A percentile compares a stretch with the other conserved stretches of the same genome.
Evolutionary conservation across 345 rosid species (phyloP).

Genomic region (Gossypium herbaceum): DNA sequence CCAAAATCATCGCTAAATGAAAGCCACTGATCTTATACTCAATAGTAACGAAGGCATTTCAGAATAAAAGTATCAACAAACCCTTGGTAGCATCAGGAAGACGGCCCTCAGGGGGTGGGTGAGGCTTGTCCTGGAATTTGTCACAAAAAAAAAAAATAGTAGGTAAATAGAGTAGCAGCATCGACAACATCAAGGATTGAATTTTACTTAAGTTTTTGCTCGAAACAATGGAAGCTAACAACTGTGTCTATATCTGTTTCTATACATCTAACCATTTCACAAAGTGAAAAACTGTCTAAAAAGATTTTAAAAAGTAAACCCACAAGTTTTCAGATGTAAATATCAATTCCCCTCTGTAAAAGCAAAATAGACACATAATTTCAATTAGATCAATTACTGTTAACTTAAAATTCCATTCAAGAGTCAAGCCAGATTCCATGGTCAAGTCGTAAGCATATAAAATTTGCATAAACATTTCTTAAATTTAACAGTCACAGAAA

Average conservation of each 20-base stretch:
- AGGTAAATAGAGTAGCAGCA: neutral
- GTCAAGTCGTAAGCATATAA: neutral
- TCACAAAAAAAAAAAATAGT: neutral
- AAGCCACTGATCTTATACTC: neutral
- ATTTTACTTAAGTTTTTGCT: neutral
- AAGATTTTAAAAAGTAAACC: too few species aligned
- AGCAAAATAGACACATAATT: neutral
- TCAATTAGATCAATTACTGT: neutral
- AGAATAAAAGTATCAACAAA: slow-evolving; percentile 20
- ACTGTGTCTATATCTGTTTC: neutral
- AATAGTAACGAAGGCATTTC: neutral
- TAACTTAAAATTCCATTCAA: neutral
- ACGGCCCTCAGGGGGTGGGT: slow-evolving; percentile 96
- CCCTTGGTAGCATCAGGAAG: slow-evolving; percentile 93
- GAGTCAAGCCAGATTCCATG: neutral
- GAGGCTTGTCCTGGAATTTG: slow-evolving; percentile 28
- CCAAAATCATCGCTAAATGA: neutral
- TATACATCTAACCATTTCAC: neutral
- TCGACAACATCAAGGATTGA: neutral
- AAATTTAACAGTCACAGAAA: neutral
- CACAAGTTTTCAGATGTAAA: too few species aligned
- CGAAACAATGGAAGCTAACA: neutral
- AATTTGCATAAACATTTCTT: neutral
- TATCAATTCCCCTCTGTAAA: neutral
- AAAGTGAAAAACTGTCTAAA: neutral